Evolutionary conservation across 345 rosid genomes (phyloP).

Genomic region (Salix viminalis): DNA sequence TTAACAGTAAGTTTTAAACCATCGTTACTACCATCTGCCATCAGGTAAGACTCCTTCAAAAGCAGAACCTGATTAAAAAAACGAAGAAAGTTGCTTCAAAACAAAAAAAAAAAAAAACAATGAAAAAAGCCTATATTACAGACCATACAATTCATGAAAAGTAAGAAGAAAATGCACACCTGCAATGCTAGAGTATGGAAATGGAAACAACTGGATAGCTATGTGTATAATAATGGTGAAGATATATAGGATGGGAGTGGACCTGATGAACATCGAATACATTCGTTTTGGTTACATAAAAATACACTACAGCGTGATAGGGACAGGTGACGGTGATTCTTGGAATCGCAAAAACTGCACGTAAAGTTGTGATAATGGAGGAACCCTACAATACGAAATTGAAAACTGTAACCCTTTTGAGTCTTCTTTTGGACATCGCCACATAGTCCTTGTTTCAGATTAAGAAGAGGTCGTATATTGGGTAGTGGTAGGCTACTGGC

Average conservation of each 20-base stretch:
- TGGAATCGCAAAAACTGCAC: not conserved
- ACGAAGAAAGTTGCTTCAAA: not conserved
- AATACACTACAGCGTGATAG: slow-evolving; percentile 18
- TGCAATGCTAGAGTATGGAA: not conserved
- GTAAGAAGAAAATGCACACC: not conserved
- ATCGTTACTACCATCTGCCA: slow-evolving; percentile 32
- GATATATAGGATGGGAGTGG: slow-evolving; percentile 31
- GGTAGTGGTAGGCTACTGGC: slow-evolving; percentile 48
- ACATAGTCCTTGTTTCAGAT: not conserved
- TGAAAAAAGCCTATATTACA: not conserved
- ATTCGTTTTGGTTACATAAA: slow-evolving; percentile 23
- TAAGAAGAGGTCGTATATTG: slow-evolving; percentile 14
- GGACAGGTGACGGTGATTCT: slow-evolving; percentile 15
- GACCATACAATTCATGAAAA: not conserved
- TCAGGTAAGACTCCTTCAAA: slow-evolving; percentile 13
- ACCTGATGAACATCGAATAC: not conserved
- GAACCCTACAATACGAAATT: not conserved
- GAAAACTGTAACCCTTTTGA: not conserved
- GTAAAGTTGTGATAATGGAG: not conserved
- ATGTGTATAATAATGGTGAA: slow-evolving; percentile 4
- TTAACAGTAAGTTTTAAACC: slow-evolving; percentile 41
- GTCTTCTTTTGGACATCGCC: not conserved
- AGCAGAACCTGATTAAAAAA: slow-evolving; percentile 13
- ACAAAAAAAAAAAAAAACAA: not conserved
- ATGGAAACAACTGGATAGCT: not conserved